Base-by-base conservation (phyloP, 106 monocot genomes). In the Chionographis japonica region DNA sequence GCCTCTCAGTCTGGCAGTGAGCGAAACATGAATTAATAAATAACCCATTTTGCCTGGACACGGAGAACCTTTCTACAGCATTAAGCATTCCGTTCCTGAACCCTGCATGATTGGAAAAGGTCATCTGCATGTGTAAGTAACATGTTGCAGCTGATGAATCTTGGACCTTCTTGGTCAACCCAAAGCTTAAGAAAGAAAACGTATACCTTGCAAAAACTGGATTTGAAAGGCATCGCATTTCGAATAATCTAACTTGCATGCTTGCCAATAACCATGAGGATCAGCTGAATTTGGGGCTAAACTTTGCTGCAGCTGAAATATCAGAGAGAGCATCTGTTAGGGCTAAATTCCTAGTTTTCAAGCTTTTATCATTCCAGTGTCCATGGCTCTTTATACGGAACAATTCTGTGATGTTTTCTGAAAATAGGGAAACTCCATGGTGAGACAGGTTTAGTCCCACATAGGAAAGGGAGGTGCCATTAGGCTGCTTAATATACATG, bases 131-230 rank as follows among this genome's bases (percentile, higher is more conserved):
- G 38, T 20, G 51, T 19, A 50, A 2, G 37, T 10, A 17, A 38
- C 39, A 3, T 50, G 20, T 35, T 16, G 15, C 13, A 17, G 18
- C 16, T 20, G 51, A 46, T 46, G 27, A 46, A 46, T 35, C 16
- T 50, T n/a, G n/a, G n/a, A n/a, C n/a, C n/a, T n/a, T n/a, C n/a
- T n/a, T 12, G 6, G 6, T n/a, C 12, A 12, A n/a, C 13, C 17
- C 38, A 3, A 69, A 75, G 58, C 38, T 39, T 12, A 9, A 50
- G 20, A 40, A 11, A 37, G 53, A 16, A 52, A 37, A 50, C 39
- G 13, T 35, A 8, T 60, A 90, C 89, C 82, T 82, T 89, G 93
- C 52, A 94, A 65, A 70, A 81, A 72, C n/a, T 71, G 75, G 35
- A 94, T 56, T 69, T 94, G 93, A 15, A 40, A 49, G 17, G 65